phyloP scores from a whole-genome alignment of 129 eudicot genomes.

The Tagetes erecta region DNA sequence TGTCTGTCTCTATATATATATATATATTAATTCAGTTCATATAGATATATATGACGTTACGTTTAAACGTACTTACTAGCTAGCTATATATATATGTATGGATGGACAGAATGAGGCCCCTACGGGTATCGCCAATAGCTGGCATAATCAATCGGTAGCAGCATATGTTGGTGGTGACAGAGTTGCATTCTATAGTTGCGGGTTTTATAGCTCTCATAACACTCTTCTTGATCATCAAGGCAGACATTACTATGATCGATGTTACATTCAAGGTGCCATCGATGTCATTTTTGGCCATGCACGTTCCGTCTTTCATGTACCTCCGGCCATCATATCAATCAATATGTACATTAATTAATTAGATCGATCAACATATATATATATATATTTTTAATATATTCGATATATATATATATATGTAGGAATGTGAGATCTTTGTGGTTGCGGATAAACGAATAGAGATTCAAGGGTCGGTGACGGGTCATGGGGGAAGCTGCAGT shows the following conservation, averaged over 20 bases:
- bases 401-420: not conserved
- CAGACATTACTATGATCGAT: constrained; percentile 71
- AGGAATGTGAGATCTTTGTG: constrained; percentile 88
- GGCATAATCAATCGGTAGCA: constrained; percentile 76
- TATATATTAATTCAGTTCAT: too few relatives aligned
- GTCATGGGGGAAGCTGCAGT: constrained; percentile 42
- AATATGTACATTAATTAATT: too few relatives aligned
- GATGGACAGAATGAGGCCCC: constrained; percentile 64
- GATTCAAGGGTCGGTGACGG: constrained; percentile 73
- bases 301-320: constrained; percentile 60
- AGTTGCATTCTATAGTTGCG: constrained; percentile 79
- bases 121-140: constrained; percentile 44
- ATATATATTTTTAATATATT: too few relatives aligned
- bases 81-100: too few relatives aligned
- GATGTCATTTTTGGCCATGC: constrained; percentile 86
- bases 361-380: too few relatives aligned
- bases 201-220: constrained; percentile 69
- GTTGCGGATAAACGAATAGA: constrained; percentile 48
- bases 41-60: too few relatives aligned
- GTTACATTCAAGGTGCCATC: constrained; percentile 78
- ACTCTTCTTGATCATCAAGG: constrained; percentile 77
- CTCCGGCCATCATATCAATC: not conserved
- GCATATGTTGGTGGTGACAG: constrained; percentile 66
- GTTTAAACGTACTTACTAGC: too few relatives aligned
- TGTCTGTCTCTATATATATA: too few relatives aligned